Evolutionary conservation across 2,329 filamentous ascomycete species (phyloP).

Genomic region (Macrophomina tecta): DNA sequence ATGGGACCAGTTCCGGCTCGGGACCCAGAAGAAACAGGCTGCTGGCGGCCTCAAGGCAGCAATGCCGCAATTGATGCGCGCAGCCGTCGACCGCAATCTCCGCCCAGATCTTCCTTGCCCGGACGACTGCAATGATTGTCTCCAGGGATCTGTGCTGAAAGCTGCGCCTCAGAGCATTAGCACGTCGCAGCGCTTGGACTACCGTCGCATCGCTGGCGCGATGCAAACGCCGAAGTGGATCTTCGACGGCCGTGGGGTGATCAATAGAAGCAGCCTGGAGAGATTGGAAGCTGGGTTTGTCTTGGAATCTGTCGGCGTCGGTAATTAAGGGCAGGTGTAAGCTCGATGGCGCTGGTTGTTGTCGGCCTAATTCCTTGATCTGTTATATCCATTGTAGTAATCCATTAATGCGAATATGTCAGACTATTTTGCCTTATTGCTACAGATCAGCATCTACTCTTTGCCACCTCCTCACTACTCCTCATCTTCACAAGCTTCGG

Average conservation of each 20-base stretch:
- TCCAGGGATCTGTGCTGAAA: background rate
- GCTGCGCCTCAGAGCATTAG: background rate
- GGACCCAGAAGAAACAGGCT: background rate
- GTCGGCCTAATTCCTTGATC: no score
- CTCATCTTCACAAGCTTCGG: no score
- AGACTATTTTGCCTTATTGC: no score
- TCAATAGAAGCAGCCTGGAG: conserved; percentile 40
- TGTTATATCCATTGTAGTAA: no score
- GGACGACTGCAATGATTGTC: background rate
- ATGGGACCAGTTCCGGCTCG: conserved; percentile 30
- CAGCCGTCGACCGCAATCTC: background rate
- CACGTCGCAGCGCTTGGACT: conserved; percentile 35
- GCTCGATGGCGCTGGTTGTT: no score
- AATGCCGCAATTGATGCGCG: background rate
- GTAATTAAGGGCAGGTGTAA: background rate
- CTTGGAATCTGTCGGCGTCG: conserved; percentile 41
- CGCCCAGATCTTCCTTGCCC: conserved; percentile 5
- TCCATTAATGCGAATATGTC: no score
- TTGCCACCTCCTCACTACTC: no score
- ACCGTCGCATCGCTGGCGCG: conserved; percentile 37
- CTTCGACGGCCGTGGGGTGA: conserved; percentile 46
- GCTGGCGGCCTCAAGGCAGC: background rate
- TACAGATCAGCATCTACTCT: no score
- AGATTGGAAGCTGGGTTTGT: conserved; percentile 40
- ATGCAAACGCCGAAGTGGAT: conserved; percentile 44